Evolutionary conservation across 805 yeast species (phyloP).

Genomic region (Yarrowia deformans): DNA sequence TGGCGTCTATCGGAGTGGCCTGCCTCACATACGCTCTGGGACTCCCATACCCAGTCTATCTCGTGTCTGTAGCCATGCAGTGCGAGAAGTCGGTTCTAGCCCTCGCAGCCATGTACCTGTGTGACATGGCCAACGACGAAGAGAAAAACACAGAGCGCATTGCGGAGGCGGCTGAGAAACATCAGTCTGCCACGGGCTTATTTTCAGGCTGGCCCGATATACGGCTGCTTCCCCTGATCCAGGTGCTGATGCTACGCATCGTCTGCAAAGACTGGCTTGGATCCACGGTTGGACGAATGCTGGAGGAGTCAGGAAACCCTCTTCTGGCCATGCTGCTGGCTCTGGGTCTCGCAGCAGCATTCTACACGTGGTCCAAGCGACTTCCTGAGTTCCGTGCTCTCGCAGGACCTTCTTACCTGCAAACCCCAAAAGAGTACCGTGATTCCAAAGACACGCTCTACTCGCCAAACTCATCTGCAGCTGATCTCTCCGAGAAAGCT

Average conservation of each 20-base stretch:
- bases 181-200: background rate
- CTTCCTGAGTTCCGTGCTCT: slow-evolving; percentile 24
- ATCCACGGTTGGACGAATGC: slow-evolving; percentile 16
- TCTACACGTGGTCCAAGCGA: slow-evolving; percentile 14
- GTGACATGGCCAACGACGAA: slow-evolving; percentile 26
- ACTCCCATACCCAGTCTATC: slow-evolving; percentile 21
- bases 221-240: slow-evolving; percentile 9
- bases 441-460: slow-evolving; percentile 37
- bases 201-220: slow-evolving; percentile 16
- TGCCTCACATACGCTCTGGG: slow-evolving; percentile 4
- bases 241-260: slow-evolving; percentile 15
- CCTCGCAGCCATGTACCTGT: slow-evolving; percentile 21
- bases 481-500: slow-evolving; percentile 3
- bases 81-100: slow-evolving; percentile 23
- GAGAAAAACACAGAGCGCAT: slow-evolving; percentile 13
- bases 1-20: background rate
- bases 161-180: slow-evolving; percentile 5
- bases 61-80: slow-evolving; percentile 17
- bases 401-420: slow-evolving; percentile 7
- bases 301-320: slow-evolving; percentile 17
- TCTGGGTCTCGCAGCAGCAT: background rate
- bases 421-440: slow-evolving; percentile 25
- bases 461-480: slow-evolving; percentile 27
- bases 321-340: slow-evolving; percentile 23
- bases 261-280: slow-evolving; percentile 33